phyloP scores from a whole-genome alignment of 2,329 filamentous ascomycete genomes.

The Daldinia sp. region DNA sequence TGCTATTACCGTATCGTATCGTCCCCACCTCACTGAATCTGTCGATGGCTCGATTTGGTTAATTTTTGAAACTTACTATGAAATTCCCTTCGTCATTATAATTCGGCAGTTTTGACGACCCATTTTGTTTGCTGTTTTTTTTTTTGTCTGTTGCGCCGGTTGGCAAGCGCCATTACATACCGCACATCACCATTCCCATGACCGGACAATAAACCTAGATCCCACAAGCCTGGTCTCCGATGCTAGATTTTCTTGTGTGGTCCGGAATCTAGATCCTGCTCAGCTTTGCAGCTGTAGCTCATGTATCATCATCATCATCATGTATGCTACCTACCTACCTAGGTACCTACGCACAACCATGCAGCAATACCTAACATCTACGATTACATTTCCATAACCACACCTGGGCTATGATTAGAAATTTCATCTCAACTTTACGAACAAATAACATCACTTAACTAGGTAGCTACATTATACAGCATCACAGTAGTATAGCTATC shows the following conservation, averaged over 20 bases:
- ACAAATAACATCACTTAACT: slow-evolving; percentile 6
- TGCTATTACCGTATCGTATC: slow-evolving; percentile 22
- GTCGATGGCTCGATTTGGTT: slow-evolving; percentile 39
- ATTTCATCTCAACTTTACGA: slow-evolving; percentile 11
- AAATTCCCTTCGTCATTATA: slow-evolving; percentile 36
- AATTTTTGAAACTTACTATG: slow-evolving; percentile 29
- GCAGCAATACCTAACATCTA: slow-evolving; percentile 18
- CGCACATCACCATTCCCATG: slow-evolving; percentile 2
- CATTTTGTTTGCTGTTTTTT: slow-evolving; percentile 10
- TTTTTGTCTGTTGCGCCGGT: neutral
- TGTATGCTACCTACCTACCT: slow-evolving; percentile 18
- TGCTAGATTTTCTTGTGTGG: slow-evolving; percentile 28
- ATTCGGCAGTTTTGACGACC: slow-evolving; percentile 39
- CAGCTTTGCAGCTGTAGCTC: slow-evolving; percentile 22
- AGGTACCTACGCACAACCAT: slow-evolving; percentile 16
- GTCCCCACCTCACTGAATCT: slow-evolving; percentile 34
- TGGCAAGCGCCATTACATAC: neutral
- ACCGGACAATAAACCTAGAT: slow-evolving; percentile 6
- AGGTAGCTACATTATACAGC: slow-evolving; percentile 1
- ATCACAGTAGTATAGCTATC: slow-evolving; percentile 16
- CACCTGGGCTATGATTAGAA: slow-evolving; percentile 18
- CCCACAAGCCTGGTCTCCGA: slow-evolving; percentile 35
- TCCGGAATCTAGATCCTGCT: slow-evolving; percentile 34
- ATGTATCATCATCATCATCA: neutral
- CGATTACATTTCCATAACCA: neutral